Conservation (phyloP, 2,329 filamentous ascomycete genomes). For the Penicillium sp. region DNA sequence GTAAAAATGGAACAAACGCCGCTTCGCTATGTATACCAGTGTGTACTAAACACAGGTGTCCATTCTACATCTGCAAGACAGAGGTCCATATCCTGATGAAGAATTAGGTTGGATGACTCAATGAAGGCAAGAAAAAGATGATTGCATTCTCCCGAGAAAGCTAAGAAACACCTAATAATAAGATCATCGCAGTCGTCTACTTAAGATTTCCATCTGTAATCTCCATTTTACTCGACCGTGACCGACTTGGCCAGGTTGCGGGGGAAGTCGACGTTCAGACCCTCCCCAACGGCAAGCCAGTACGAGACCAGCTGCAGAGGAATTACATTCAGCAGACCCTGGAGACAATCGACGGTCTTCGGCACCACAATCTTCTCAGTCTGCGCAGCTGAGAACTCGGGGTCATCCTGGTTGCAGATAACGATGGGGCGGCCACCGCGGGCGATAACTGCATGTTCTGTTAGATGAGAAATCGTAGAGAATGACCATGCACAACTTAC, state of each 20-base stretch:
- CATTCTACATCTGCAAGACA: neutral
- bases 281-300: slow-evolving; percentile 95
- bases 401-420: slow-evolving; percentile 89
- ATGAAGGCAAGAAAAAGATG: slow-evolving; percentile 2
- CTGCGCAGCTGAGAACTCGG: slow-evolving; percentile 82
- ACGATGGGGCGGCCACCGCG: slow-evolving; percentile 95
- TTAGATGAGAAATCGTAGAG: slow-evolving; percentile 13
- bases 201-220: slow-evolving; percentile 3
- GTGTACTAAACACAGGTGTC: neutral
- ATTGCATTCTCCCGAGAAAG: slow-evolving; percentile 21
- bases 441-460: slow-evolving; percentile 70
- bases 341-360: slow-evolving; percentile 88
- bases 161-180: slow-evolving; percentile 24
- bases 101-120: neutral
- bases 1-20: slow-evolving; percentile 6
- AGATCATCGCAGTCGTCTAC: slow-evolving; percentile 27
- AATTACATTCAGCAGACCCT: slow-evolving; percentile 96
- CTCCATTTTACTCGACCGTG: slow-evolving; percentile 77
- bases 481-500: slow-evolving; percentile 47
- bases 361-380: slow-evolving; percentile 98
- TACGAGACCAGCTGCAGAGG: slow-evolving; percentile 97
- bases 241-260: slow-evolving; percentile 98
- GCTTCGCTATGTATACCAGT: too few species aligned
- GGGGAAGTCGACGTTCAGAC: slow-evolving; percentile 96
- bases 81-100: too few species aligned